Percentiles rank a stretch among this genome's conserved stretches.
Evolutionary conservation across 768 basidiomycete genomes (phyloP).

Genomic region (Termitomyces sp.): DNA sequence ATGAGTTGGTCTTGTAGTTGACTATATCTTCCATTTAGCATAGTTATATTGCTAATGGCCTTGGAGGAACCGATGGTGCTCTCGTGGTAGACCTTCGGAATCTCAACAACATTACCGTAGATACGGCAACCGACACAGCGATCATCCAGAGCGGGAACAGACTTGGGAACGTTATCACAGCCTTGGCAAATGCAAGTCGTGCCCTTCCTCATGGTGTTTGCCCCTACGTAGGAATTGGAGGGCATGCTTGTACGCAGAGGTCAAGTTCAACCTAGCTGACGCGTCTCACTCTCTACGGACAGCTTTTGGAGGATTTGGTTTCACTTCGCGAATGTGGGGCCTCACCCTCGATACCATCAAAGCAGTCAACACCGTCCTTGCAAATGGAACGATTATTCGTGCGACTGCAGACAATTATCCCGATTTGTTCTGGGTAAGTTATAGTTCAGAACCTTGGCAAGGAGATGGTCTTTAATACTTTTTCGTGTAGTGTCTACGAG

Average conservation of each 20-base stretch:
- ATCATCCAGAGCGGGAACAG: slow-evolving; percentile 38
- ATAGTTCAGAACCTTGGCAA: neutral
- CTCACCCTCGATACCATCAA: slow-evolving; percentile 42
- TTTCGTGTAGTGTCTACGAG: slow-evolving; percentile 1
- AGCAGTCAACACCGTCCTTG: slow-evolving; percentile 37
- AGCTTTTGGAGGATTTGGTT: slow-evolving; percentile 46
- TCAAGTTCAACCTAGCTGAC: neutral
- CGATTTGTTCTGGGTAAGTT: slow-evolving; percentile 35
- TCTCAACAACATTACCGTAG: slow-evolving; percentile 33
- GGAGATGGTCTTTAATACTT: neutral
- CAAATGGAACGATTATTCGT: slow-evolving; percentile 36
- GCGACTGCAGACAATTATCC: slow-evolving; percentile 30
- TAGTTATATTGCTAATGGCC: slow-evolving; percentile 44
- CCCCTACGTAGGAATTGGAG: slow-evolving; percentile 46
- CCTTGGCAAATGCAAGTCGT: slow-evolving; percentile 31
- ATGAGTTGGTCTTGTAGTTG: neutral
- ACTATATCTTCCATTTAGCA: slow-evolving; percentile 25
- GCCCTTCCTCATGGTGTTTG: slow-evolving; percentile 52
- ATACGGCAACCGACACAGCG: slow-evolving; percentile 27
- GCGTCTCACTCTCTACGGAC: neutral
- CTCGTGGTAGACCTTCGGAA: slow-evolving; percentile 42
- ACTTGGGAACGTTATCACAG: slow-evolving; percentile 39
- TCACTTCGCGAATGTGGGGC: slow-evolving; percentile 44
- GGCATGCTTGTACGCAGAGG: slow-evolving; percentile 31
- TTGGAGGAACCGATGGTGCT: slow-evolving; percentile 38